Base-by-base conservation (phyloP, 164 flowering plant species). In the Saururus chinensis region DNA sequence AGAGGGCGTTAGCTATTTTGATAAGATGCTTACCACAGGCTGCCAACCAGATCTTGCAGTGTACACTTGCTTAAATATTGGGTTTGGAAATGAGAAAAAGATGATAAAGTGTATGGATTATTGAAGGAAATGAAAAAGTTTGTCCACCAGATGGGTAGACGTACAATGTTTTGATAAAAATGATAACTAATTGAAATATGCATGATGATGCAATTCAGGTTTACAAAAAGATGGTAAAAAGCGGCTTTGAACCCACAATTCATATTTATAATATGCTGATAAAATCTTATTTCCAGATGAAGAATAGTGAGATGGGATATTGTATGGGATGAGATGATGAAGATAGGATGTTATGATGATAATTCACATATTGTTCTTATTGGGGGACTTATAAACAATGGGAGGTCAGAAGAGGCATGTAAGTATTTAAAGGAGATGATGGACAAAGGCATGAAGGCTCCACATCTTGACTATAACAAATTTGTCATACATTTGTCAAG, bases 371-470 rank as follows among this genome's bases (percentile, higher is more conserved):
- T 77, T 5, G 87, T 93, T 56, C 67, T 86, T 62, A 83, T 88
- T 41, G 76, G 84, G 19, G 93, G 96, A 56, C 86, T 93, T 40
- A 82, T 90, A 64, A 79, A 89, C 70, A 74, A 69, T 52, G 90
- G 91, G 25, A 80, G 79, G 69, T 73, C 87, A 0, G 80, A 71
- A 21, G 89, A 88, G 66, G 96, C 95, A n/a, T 86, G 92, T 73
- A 75, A 73, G 67, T 80, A 78, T 66, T 23, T 93, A 51, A 89
- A 86, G 79, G 97, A 93, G 66, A 90, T 90, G 96, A 57, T 88
- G 30, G 84, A 81, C 65, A 93, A 85, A 71, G 96, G 97, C 53
- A 93, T 93, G 97, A 88, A 79, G 67, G 82, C 86, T 70, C 95
- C 96, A 57, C 85, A 75, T 54, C 82, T 93, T 35, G 95, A 88